Base-by-base conservation (phyloP, 2,329 filamentous ascomycete species). In the Pochonia chlamydosporia region DNA sequence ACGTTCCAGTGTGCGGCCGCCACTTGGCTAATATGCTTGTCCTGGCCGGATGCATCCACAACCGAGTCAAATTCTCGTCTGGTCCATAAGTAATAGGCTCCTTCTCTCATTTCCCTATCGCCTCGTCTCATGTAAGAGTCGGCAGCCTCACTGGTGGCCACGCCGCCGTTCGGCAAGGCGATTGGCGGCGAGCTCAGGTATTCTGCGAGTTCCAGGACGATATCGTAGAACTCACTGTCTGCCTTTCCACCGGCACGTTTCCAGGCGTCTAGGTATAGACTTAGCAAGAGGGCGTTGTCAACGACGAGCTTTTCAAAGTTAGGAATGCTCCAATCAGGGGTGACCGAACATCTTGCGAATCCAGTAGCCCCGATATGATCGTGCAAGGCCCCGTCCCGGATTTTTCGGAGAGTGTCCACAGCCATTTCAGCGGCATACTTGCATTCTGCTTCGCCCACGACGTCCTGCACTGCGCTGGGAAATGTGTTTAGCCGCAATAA, bases 261-360 rank as follows among this genome's bases (percentile, higher is more conserved):
- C 74, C 91, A 97, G 0, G 88, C 91, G 59, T 96, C 90, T 6
- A 95, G 75, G 58, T 93, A 97, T 6, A 93, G 75, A 21, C 84
- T 79, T 3, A 99, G 71, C 1, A 97, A 75, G 55, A 96, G 85
- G 0, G 88, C 85, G 59, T 99, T 95, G 61, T 97, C 93, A 46
- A 89, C 90, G 9, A 96, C 79, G 78, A 97, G 90, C 72, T 97
- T 97, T 70, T 99, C 93, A 58, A 97, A 99, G 63, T 96, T 91
- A 10, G 93, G 93, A 40, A 97, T 72, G 52, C 86, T 88, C 93
- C 93, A 99, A 66, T 97, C 88, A 13, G 82, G 73, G 0, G 92
- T 97, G 7, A 95, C 86, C 13, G 89, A 95, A 63, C 95, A 96
- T 44, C 92, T 81, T 30, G 75, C 69, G 55, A 82, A 81, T 3